Evolutionary conservation across 2,329 filamentous ascomycete genomes (phyloP).

Genomic region (Cryphonectria radicalis): DNA sequence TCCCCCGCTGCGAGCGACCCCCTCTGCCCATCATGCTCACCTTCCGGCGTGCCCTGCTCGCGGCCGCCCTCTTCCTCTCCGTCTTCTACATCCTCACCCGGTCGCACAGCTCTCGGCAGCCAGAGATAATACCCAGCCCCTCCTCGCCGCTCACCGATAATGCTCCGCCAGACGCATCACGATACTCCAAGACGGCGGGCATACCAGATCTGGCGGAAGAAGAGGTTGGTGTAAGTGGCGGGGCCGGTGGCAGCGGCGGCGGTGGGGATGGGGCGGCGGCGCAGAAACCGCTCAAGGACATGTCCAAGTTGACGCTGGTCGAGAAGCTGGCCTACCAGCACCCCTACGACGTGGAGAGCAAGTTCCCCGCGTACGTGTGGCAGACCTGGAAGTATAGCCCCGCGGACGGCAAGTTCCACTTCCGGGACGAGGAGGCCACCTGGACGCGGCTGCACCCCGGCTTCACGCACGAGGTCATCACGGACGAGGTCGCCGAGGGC

Average conservation of each 20-base stretch:
- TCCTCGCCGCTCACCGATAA: constrained; percentile 36
- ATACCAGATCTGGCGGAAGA: constrained; percentile 18
- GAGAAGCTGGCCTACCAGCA: constrained; percentile 92
- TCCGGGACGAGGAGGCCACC: constrained; percentile 83
- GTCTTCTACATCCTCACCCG: constrained; percentile 72
- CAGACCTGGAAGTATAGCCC: constrained; percentile 96
- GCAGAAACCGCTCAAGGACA: constrained; percentile 70
- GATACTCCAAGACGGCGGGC: constrained; percentile 31
- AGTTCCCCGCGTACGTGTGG: constrained; percentile 98
- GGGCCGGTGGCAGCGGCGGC: constrained; percentile 22
- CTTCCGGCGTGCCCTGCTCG: constrained; percentile 74
- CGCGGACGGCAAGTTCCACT: constrained; percentile 74
- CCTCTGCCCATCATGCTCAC: constrained; percentile 69
- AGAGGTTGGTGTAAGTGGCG: constrained; percentile 29
- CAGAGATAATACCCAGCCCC: constrained; percentile 40
- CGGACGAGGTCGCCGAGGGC: constrained; percentile 83
- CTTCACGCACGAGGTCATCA: constrained; percentile 96
- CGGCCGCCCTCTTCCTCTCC: constrained; percentile 70
- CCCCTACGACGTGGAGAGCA: constrained; percentile 84
- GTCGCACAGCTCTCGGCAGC: constrained; percentile 51
- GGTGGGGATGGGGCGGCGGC: constrained; percentile 23
- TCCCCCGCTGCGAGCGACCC: neutral
- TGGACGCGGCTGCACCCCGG: constrained; percentile 88
- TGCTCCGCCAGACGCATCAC: constrained; percentile 30
- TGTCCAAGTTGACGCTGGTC: constrained; percentile 71